phyloP scores from a whole-genome alignment of 768 basidiomycete species.

The Xerocomus spinulosus region DNA sequence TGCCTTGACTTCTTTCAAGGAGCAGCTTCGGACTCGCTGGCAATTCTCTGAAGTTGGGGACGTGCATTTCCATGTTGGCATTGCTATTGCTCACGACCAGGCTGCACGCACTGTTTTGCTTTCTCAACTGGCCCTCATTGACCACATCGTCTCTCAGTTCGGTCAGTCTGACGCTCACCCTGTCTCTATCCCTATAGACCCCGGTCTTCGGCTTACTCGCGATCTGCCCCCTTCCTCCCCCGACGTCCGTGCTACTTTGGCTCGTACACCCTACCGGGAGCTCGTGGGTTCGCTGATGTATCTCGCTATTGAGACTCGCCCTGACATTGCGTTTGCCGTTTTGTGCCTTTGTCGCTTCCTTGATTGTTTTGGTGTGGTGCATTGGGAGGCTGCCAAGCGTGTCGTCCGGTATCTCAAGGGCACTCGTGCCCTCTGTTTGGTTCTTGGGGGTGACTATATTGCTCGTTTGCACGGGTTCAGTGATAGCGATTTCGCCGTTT shows the following conservation, averaged over 20 bases:
- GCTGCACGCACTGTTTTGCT: background rate
- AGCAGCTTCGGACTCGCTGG: conserved; percentile 26
- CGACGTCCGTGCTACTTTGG: background rate
- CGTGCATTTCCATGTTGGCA: conserved; percentile 32
- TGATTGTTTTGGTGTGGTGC: conserved; percentile 1
- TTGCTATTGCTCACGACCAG: conserved; percentile 31
- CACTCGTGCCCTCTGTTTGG: background rate
- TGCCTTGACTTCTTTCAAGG: conserved; percentile 19
- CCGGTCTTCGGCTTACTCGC: background rate
- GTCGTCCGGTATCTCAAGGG: background rate
- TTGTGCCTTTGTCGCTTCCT: conserved; percentile 8
- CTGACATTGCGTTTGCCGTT: conserved; percentile 9
- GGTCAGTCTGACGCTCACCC: background rate
- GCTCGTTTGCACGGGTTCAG: too few relatives aligned
- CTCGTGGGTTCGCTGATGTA: conserved; percentile 28
- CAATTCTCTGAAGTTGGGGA: conserved; percentile 34
- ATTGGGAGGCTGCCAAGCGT: conserved; percentile 11
- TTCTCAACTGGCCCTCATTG: background rate
- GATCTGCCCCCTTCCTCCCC: background rate
- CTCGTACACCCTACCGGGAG: conserved; percentile 8
- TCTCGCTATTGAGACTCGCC: conserved; percentile 4
- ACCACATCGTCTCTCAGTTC: conserved; percentile 7
- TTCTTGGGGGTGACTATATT: background rate
- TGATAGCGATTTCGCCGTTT: too few relatives aligned
- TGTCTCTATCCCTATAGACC: background rate